These are phyloP conservation scores for Puccinia triticina DNA, from an alignment of 1,284 basidiomycete species.

Conservation along the genomic window DNA sequence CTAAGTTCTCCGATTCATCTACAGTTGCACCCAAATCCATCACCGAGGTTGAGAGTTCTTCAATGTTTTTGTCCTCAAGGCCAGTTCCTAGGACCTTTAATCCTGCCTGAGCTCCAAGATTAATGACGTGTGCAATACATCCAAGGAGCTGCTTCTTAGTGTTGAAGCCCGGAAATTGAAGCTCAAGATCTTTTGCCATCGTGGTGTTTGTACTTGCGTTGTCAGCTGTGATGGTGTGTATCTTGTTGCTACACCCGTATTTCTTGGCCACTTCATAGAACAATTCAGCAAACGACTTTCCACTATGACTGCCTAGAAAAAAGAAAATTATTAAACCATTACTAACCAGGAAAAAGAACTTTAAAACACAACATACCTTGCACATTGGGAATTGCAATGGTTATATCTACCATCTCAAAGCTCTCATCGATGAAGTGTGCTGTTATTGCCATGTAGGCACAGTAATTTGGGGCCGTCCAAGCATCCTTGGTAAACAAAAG, in stretches of 20 bases:
- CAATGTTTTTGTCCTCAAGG: too few relatives aligned
- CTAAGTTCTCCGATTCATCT: not conserved
- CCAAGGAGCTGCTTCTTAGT: too few relatives aligned
- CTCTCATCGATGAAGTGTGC: not conserved
- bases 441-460: slow-evolving; percentile 2
- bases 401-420: not conserved
- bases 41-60: not conserved
- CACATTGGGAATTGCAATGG: too few relatives aligned
- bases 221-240: slow-evolving; percentile 26
- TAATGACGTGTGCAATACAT: too few relatives aligned
- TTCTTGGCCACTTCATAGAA: not conserved
- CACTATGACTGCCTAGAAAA: not conserved
- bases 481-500: too few relatives aligned
- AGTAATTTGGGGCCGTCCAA: too few relatives aligned
- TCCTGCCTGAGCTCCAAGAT: too few relatives aligned
- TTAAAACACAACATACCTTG: too few relatives aligned
- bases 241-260: too few relatives aligned
- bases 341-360: not conserved
- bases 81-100: too few relatives aligned
- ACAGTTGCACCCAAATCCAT: slow-evolving; percentile 8
- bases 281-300: not conserved
- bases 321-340: slow-evolving; percentile 12
- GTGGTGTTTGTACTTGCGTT: not conserved
- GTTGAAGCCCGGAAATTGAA: too few relatives aligned
- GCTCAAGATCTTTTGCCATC: not conserved